phyloP scores from a whole-genome alignment of 495 filamentous ascomycete genomes.

The Aspergillus bertholletiae region DNA sequence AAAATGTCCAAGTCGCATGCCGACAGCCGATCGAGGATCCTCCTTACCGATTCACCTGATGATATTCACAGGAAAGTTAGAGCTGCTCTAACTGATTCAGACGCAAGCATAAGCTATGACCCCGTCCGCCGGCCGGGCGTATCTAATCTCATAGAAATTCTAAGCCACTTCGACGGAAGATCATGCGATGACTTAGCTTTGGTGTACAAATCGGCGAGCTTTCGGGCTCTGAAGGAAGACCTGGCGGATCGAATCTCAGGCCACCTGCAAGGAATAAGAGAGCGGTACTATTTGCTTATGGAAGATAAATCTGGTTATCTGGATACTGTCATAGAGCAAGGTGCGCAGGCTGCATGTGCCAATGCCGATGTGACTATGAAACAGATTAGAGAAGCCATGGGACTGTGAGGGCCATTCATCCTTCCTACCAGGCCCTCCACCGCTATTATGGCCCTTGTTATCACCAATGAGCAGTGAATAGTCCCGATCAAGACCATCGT shows the following conservation, averaged over 20 bases:
- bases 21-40: conserved; percentile 67
- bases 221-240: conserved; percentile 62
- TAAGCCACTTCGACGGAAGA: conserved; percentile 59
- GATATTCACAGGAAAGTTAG: conserved; percentile 65
- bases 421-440: not conserved
- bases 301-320: conserved; percentile 48
- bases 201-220: conserved; percentile 44
- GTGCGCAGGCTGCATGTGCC: conserved; percentile 54
- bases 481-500: not conserved
- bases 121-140: conserved; percentile 70
- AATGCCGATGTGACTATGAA: conserved; percentile 69
- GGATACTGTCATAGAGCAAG: conserved; percentile 55
- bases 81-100: conserved; percentile 73
- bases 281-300: conserved; percentile 55
- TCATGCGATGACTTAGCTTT: conserved; percentile 53
- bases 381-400: conserved; percentile 58
- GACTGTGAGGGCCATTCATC: conserved; percentile 19
- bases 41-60: conserved; percentile 66
- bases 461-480: not conserved
- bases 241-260: conserved; percentile 53
- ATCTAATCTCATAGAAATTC: conserved; percentile 77
- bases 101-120: conserved; percentile 64
- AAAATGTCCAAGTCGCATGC: conserved; percentile 95
- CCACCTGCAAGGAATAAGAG: conserved; percentile 57
- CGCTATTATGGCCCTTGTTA: not conserved